phyloP scores from a whole-genome alignment of 768 basidiomycete species.

The Xerocomellus amylosporus region DNA sequence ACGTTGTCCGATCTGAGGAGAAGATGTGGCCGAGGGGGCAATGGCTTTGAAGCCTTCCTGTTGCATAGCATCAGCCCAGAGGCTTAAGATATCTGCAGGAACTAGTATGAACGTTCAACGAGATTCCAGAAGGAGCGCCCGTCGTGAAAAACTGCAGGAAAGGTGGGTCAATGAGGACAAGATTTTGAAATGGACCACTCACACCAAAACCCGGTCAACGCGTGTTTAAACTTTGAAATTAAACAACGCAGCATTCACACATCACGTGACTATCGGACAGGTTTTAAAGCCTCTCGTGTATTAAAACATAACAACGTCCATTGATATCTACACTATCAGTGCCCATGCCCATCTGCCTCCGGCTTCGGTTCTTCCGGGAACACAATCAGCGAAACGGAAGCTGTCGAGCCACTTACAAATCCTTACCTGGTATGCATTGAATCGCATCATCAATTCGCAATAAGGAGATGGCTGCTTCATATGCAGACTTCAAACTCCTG shows the following conservation, averaged over 20 bases:
- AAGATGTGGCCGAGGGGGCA: conserved; percentile 39
- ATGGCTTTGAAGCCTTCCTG: conserved; percentile 42
- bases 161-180: conserved; percentile 9
- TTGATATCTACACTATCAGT: conserved; percentile 38
- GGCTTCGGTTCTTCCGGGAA: conserved; percentile 58
- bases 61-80: conserved; percentile 50
- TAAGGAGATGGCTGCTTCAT: conserved; percentile 92
- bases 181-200: conserved; percentile 22
- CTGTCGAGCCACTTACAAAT: not conserved
- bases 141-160: conserved; percentile 9
- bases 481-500: conserved; percentile 93
- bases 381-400: conserved; percentile 16
- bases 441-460: conserved; percentile 97
- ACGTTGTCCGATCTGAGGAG: conserved; percentile 61
- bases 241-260: conserved; percentile 17
- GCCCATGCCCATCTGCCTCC: conserved; percentile 74
- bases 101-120: conserved; percentile 17
- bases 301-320: conserved; percentile 12
- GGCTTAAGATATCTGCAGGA: conserved; percentile 28
- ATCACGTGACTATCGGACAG: conserved; percentile 30
- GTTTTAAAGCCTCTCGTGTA: not conserved
- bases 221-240: conserved; percentile 14
- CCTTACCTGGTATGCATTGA: conserved; percentile 81
- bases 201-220: conserved; percentile 15
- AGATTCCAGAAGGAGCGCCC: conserved; percentile 5